Base-by-base conservation (phyloP, 2,329 filamentous ascomycete genomes). In the Aspergillus persii region DNA sequence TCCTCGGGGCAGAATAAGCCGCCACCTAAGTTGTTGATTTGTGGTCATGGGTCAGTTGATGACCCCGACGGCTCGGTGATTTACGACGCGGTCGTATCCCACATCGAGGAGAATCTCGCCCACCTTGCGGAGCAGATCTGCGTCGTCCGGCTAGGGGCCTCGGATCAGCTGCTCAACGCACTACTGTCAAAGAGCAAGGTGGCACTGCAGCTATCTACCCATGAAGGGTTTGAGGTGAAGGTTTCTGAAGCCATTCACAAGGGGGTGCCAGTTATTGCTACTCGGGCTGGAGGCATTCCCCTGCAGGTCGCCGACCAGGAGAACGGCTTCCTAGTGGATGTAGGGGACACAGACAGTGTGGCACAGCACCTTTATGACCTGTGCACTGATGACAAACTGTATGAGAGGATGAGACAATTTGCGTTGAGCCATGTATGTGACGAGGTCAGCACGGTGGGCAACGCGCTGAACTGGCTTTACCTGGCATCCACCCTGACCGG, bases 171-270 rank as follows among this genome's bases (percentile, higher is more conserved):
- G 23, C 85, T 95, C 67, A 93, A 95, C 73, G 85, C 86, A 0
- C 79, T 95, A 47, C 83, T 95, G 61, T 86, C 87, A 41, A 88
- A 89, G 53, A 87, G 89, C 0, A 85, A 88, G 58, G 85, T 92
- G 7, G 88, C 88, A 0, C 82, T 95, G 7, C 91, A 95, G 74
- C 84, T 95, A 5, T 93, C 89, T 2, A 92, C 88, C 0, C 85
- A 89, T 39, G 91, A 95, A 71, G 90, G 91, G 0, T 95, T 95
- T 67, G 91, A 95, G 74, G 88, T 95, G 67, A 95, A 95, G 75
- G 90, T 95, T 4, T 92, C 89, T 0, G 91, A 95, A 75, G 90
- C 89, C 1, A 80, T 94, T 26, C 90, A 93, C 70, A 91, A 92
- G 49, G 90, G 90, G 12, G 85, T 89, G 2, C 91, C 91, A 1